A percentile compares a stretch with the other conserved stretches of the same genome.
These are phyloP conservation scores for Actinidia chinensis DNA, from an alignment of 179 eudicot genomes.

Conservation along the genomic window DNA sequence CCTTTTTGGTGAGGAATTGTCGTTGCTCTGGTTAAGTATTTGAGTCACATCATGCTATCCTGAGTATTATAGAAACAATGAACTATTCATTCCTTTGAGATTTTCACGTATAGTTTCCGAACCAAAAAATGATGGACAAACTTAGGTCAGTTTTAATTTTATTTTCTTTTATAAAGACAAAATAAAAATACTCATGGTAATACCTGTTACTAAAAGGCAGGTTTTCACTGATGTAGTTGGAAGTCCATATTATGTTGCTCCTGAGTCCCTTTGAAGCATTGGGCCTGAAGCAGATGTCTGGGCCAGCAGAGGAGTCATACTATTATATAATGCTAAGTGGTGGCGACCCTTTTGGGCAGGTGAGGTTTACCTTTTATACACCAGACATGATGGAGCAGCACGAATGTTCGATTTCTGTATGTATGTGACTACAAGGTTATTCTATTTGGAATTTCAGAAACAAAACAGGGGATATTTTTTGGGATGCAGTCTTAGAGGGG, in stretches of 20 bases:
- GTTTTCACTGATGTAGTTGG: slow-evolving; percentile 81
- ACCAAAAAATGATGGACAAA: no score
- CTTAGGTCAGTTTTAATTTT: no score
- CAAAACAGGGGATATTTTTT: slow-evolving; percentile 88
- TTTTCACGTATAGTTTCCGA: no score
- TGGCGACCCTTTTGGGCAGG: slow-evolving; percentile 95
- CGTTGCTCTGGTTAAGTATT: no score
- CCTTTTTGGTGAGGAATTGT: no score
- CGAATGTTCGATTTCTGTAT: neutral
- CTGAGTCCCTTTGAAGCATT: slow-evolving; percentile 83
- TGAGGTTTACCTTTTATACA: slow-evolving; percentile 26
- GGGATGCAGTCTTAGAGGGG: slow-evolving; percentile 88
- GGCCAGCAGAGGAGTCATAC: slow-evolving; percentile 93
- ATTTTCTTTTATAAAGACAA: no score
- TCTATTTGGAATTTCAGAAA: slow-evolving; percentile 50
- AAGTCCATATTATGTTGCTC: slow-evolving; percentile 92
- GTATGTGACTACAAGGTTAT: slow-evolving; percentile 4
- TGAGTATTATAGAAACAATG: no score
- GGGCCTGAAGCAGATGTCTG: slow-evolving; percentile 92
- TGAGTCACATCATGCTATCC: no score
- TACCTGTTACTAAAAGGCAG: slow-evolving; percentile 60
- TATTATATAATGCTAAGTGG: slow-evolving; percentile 84
- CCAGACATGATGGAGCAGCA: neutral
- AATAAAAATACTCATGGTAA: no score
- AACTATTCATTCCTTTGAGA: no score